Base-by-base conservation (phyloP, 2,329 filamentous ascomycete genomes). In the Ophiostoma piceae region DNA sequence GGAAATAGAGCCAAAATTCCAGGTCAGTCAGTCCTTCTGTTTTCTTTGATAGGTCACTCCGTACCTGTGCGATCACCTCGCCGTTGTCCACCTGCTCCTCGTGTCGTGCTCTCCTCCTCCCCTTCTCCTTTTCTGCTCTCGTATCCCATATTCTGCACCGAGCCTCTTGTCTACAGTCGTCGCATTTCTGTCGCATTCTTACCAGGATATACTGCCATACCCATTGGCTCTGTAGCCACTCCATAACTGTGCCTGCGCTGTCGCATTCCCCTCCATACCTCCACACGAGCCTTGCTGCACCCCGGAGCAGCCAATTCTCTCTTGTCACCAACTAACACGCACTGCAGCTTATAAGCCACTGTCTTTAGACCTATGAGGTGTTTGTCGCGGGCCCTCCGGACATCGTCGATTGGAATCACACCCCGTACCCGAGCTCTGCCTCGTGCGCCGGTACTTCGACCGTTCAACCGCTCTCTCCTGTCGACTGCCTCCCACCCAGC, bases 1-100 rank as follows among this genome's bases (percentile, higher is more conserved):
- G 32, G 57, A 62, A 62, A 29, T 35, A 35, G 51, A 57, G 57
- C 57, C 14, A 32, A 32, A 26, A 60, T 35, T 6, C 57, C 32
- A 62, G 51, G 51, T 57, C 54, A 12, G 62, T 65, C 35, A 65
- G 62, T 65, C 19, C 19, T 41, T 65, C 19, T 65, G 32, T 65
- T 12, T 26, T 32, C 16, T 64, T n/a, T 64, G 35, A n/a, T 41
- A 19, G 19, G 62, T 65, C 35, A n/a, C 35, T 39, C 22, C 12
- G 62, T 65, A 35, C 35, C 35, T n/a, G 3, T 19, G 32, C 19
- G 26, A 29, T 16, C 26, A 16, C 19, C 32, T 16, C 60, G 22
- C 14, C 29, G 29, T 32, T 32, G 60, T 14, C 60, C 14, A 19
- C 29, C 9, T 64, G 29, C 60, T 37, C 35, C 35, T 62, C 57